A percentile compares a stretch with the other conserved stretches of the same genome.
These are phyloP conservation scores for Fragaria iinumae DNA, from an alignment of 306 rosid genomes.

Conservation along the genomic window DNA sequence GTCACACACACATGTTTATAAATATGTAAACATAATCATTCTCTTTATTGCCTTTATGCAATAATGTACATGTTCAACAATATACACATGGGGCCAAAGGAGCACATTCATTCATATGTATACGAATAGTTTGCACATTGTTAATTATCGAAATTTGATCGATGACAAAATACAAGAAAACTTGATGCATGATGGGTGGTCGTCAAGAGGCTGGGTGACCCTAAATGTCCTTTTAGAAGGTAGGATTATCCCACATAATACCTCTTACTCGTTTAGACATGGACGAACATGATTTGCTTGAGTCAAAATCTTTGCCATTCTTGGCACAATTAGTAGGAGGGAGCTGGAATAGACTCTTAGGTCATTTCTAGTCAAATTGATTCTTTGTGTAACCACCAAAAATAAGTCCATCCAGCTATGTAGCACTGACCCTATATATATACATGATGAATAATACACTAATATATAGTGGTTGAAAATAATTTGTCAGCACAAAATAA, in stretches of 20 bases:
- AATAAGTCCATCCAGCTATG: conserved; percentile 11
- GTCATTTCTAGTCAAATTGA: conserved; percentile 15
- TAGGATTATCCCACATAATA: background rate
- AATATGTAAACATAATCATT: background rate
- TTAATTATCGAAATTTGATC: background rate
- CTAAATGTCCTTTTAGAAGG: background rate
- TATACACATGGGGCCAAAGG: conserved; percentile 24
- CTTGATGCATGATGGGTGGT: background rate
- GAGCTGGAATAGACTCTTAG: background rate
- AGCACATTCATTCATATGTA: conserved; percentile 3
- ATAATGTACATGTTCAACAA: conserved; percentile 16
- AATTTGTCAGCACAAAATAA: background rate
- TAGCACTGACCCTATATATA: conserved; percentile 1
- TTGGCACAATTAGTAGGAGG: background rate
- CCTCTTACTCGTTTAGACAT: background rate
- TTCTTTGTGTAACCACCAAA: conserved; percentile 8
- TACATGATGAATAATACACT: background rate
- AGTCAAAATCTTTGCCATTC: background rate
- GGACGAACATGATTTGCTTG: conserved; percentile 10
- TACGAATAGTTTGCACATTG: background rate
- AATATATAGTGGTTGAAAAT: background rate
- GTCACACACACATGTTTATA: background rate
- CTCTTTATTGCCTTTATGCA: conserved; percentile 28
- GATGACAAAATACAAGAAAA: background rate
- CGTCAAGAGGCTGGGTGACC: conserved; percentile 14